Evolutionary conservation across 345 rosid genomes (phyloP), one percentile per base, ranked within the genome.

Genomic region (Pelargonium nanum): DNA sequence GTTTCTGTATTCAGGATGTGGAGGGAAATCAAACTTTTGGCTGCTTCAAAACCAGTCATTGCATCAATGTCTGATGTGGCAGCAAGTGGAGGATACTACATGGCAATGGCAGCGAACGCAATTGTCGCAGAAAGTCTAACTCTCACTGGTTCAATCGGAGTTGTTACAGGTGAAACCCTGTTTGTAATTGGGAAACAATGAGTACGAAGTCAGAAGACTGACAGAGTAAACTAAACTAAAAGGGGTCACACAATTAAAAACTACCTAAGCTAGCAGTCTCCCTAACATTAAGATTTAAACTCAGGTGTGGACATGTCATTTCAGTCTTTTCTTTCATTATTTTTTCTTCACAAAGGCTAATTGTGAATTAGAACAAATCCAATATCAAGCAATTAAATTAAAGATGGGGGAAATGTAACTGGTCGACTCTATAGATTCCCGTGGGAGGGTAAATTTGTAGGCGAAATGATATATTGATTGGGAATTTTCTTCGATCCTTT

Each of bases 81-180:
- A 66, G 97, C 91, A 34, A 91, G 95, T 69, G 98, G 98, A 72
- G 98, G 98, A 61, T 91, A 91, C 75, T 91, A 91, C 74, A 91
- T 91, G 95, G 96, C 98, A 44, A 89, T 92, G 96, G 96, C 87
- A 59, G 83, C 96, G 54, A 82, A 68, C 48, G 48, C 85, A 59
- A 80, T 91, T 51, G 79, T 85, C 70, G 94, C 96, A 1, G 96
- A 88, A 77, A 80, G 69, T 73, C 83, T 91, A 67, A 88, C 96
- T 20, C 74, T 91, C 59, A 91, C 97, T 59, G 89, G 97, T 62
- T 91, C 94, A 28, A 88, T 91, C 54, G 97, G 96, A 75, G 95
- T 92, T 70, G 96, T 92, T 63, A 79, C 96, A 69, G 95, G 98
- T 92, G 64, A 77, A 57, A 6, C 45, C 9, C 30, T 30, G 59